Percentiles rank a stretch among this genome's conserved stretches.
Evolutionary conservation across 2,329 filamentous ascomycete species (phyloP).

Genomic region (Rhexocercosporidium sp.): DNA sequence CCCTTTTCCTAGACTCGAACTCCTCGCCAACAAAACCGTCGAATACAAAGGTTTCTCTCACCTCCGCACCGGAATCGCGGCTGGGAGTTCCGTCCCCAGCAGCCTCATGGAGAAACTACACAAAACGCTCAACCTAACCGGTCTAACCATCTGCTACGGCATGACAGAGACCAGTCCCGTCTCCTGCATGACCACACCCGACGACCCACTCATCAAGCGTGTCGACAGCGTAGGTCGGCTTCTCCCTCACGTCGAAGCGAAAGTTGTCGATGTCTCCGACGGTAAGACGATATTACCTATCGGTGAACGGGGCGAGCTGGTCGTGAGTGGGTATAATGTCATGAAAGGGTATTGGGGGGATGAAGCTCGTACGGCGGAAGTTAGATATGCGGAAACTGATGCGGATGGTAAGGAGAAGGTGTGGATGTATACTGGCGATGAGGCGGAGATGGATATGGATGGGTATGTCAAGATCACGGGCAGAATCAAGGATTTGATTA

Average conservation of each 20-base stretch:
- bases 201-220: constrained; percentile 69
- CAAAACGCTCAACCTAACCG: constrained; percentile 73
- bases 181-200: constrained; percentile 69
- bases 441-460: constrained; percentile 80
- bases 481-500: constrained; percentile 93
- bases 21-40: constrained; percentile 60
- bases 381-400: constrained; percentile 56
- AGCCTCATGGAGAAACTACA: constrained; percentile 81
- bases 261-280: constrained; percentile 76
- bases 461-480: constrained; percentile 91
- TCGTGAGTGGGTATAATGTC: constrained; percentile 81
- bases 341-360: constrained; percentile 95
- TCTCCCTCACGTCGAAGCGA: constrained; percentile 80
- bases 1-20: constrained; percentile 61
- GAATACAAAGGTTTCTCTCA: constrained; percentile 61
- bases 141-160: constrained; percentile 87
- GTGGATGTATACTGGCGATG: constrained; percentile 95
- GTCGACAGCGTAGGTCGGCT: constrained; percentile 76
- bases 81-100: constrained; percentile 83
- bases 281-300: constrained; percentile 63
- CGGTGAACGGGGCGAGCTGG: constrained; percentile 78
- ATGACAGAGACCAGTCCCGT: constrained; percentile 51
- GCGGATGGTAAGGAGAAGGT: constrained; percentile 46
- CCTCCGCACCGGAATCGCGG: constrained; percentile 88
- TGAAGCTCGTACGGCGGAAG: constrained; percentile 69